Conservation (phyloP, 2,329 filamentous ascomycete genomes). For the Juglanconis juglandina region DNA sequence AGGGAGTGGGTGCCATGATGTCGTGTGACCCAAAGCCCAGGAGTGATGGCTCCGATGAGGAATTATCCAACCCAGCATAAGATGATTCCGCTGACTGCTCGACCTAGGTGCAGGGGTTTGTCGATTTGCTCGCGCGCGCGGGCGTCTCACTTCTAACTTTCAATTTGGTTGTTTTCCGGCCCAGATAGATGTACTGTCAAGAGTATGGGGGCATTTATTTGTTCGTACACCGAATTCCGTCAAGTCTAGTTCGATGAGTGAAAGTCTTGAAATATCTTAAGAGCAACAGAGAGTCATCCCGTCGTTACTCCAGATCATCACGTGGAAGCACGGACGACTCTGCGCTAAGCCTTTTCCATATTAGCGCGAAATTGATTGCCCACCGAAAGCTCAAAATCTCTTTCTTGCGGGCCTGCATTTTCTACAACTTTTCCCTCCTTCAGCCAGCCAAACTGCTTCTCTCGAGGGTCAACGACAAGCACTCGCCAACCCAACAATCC, state of each 20-base stretch:
- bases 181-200: neutral
- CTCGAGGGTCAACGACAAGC: slow-evolving; percentile 39
- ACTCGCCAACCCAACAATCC: slow-evolving; percentile 43
- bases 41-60: neutral
- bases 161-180: no score
- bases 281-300: neutral
- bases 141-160: no score
- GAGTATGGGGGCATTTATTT: neutral
- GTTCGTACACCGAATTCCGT: neutral
- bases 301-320: neutral
- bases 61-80: neutral
- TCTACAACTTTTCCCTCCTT: neutral
- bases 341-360: neutral
- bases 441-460: slow-evolving; percentile 16
- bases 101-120: neutral
- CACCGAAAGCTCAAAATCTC: slow-evolving; percentile 16
- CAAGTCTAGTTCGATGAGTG: neutral
- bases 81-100: neutral
- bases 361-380: neutral
- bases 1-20: slow-evolving; percentile 72
- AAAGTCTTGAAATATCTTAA: no score
- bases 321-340: neutral
- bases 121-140: neutral
- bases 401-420: neutral
- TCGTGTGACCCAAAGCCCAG: neutral